phyloP scores from a whole-genome alignment of 73 alveolate genomes.

The Symbiodinium natans region DNA sequence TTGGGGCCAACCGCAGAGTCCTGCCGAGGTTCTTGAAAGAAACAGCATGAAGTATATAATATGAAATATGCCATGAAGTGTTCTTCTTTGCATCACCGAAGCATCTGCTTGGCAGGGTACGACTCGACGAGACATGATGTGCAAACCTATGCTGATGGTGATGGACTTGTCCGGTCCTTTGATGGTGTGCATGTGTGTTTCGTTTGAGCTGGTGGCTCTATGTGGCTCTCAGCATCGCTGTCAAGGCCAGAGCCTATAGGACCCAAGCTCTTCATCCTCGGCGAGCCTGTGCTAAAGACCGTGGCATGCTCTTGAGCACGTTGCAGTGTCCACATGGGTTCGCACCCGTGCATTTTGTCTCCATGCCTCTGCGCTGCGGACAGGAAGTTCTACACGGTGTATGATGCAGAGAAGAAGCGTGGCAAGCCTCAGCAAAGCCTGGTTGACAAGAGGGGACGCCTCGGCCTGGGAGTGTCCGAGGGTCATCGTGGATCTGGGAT shows the following conservation, averaged over 20 bases:
- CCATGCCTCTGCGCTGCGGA: too few relatives aligned
- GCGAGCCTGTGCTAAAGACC: slow-evolving; percentile 10
- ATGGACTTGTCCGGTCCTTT: slow-evolving; percentile 28
- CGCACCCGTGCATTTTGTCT: too few relatives aligned
- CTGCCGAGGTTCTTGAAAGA: slow-evolving; percentile 33
- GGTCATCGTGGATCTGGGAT: too few relatives aligned
- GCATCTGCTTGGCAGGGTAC: slow-evolving; percentile 3
- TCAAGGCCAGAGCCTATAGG: slow-evolving; percentile 39
- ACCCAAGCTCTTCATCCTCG: slow-evolving; percentile 52
- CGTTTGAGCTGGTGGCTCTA: too few relatives aligned
- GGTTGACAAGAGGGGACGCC: too few relatives aligned
- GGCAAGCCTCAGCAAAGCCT: too few relatives aligned
- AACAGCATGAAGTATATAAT: not conserved
- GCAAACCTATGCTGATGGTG: slow-evolving; percentile 31
- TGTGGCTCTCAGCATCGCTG: too few relatives aligned
- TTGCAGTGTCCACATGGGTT: too few relatives aligned
- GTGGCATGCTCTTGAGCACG: too few relatives aligned
- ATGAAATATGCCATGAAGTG: not conserved
- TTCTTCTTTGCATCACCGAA: not conserved
- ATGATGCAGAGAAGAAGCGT: slow-evolving; percentile 12
- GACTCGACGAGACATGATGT: slow-evolving; percentile 53
- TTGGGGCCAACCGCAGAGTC: slow-evolving; percentile 57
- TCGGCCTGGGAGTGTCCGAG: too few relatives aligned
- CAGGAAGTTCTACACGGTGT: slow-evolving; percentile 26
- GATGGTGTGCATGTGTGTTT: too few relatives aligned